Base-by-base conservation (phyloP, 257 asterid species). In the Rauvolfia tetraphylla region DNA sequence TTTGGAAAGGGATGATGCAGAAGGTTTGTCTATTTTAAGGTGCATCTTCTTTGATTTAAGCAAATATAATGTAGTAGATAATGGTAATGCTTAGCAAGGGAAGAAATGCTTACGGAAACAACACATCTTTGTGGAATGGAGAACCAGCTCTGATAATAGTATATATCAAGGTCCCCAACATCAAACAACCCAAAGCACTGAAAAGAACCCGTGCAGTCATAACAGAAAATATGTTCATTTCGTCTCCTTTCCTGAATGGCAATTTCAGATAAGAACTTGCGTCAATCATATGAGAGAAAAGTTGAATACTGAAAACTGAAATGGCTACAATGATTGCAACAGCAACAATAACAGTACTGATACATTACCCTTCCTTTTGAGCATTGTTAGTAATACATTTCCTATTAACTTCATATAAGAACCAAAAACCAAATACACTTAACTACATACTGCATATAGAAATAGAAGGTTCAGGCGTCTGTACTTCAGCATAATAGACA, bases 141-240 rank as follows among this genome's bases (percentile, higher is more conserved):
- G 96, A 87, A 68, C 98, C 97, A 84, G 86, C 92, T 1, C 88
- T 88, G 53, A 63, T 83, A 71, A 89, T 80, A 65, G 92, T 88
- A 81, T 93, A 92, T 73, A 83, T 58, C 82, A 93, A 80, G 25
- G 90, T 85, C 77, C 86, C 96, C 68, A 93, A 81, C 97, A 93
- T 92, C 80, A 92, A 75, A 83, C 85, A 88, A 36, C 97, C 93
- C 91, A 93, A 78, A 70, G 80, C 73, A 72, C 85, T 73, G 82
- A 86, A 93, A 58, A 92, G 76, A 81, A 87, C 38, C 86, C 85
- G 84, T n/a, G 89, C 96, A 69, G 75, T 80, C 72, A 71, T 62
- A 77, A 84, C 90, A 61, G 95, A 87, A 59, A 85, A 88, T 77
- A 79, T 78, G 42, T 82, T 67, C 83, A 83, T 86, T 39, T 84